Evolutionary conservation across 345 rosid genomes (phyloP).

Genomic region (Tarenaya hassleriana): DNA sequence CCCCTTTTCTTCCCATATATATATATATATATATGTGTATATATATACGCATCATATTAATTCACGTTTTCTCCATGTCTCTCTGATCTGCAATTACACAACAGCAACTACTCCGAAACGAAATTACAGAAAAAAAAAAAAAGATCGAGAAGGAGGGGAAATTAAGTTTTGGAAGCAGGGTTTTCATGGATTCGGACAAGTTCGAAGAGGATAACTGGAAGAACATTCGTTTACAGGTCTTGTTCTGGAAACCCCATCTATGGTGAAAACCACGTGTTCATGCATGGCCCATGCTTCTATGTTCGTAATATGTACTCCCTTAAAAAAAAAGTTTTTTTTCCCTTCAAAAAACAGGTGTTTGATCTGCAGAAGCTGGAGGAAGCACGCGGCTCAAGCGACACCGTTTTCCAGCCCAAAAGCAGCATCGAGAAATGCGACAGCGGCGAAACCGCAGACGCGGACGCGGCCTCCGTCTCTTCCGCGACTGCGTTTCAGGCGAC

Average conservation of each 20-base stretch:
- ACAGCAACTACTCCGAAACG: conserved; percentile 25
- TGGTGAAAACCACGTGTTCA: not conserved
- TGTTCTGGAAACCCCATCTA: not conserved
- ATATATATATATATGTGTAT: conserved; percentile 10
- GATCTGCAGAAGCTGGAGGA: conserved; percentile 45
- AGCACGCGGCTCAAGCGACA: conserved; percentile 41
- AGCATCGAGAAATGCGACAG: conserved; percentile 44
- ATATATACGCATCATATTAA: not conserved
- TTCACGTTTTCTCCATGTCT: too few relatives aligned
- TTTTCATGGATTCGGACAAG: conserved; percentile 29
- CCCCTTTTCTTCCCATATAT: conserved; percentile 1
- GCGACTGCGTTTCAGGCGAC: conserved; percentile 20
- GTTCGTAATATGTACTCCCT: not conserved
- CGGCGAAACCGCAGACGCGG: conserved; percentile 27
- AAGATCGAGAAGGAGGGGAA: too few relatives aligned
- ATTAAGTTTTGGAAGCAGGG: too few relatives aligned
- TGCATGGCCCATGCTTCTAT: not conserved
- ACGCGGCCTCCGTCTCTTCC: conserved; percentile 29
- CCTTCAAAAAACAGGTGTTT: conserved; percentile 28
- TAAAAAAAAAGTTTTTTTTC: too few relatives aligned
- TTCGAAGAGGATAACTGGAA: conserved; percentile 39
- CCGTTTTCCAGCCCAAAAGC: conserved; percentile 51
- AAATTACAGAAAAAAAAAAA: not conserved
- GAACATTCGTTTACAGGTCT: conserved; percentile 44
- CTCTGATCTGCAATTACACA: conserved; percentile 5